Evolutionary conservation across 164 flowering plant genomes (phyloP).

Genomic region (Aristolochia californica): DNA sequence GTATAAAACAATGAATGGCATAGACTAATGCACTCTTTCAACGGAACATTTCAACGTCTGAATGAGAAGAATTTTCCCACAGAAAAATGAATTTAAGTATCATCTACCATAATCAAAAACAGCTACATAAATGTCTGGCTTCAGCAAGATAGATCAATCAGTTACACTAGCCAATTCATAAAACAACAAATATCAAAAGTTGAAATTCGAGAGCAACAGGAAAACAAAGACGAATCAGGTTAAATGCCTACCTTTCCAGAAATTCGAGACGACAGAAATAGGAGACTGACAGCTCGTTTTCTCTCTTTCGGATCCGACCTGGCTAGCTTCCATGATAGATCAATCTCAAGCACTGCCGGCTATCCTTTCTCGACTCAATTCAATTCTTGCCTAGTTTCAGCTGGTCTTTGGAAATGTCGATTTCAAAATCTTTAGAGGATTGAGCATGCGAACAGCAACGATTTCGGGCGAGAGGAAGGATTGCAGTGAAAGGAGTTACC

Average conservation of each 20-base stretch:
- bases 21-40: no score
- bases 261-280: constrained; percentile 48
- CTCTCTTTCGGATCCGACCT: constrained; percentile 65
- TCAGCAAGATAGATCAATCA: neutral
- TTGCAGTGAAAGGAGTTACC: constrained; percentile 4
- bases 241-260: constrained; percentile 75
- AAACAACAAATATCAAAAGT: neutral
- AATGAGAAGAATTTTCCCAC: no score
- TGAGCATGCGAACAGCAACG: constrained; percentile 16
- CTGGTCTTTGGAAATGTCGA: no score
- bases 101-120: neutral
- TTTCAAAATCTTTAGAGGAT: no score
- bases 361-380: no score
- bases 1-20: neutral
- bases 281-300: constrained; percentile 57
- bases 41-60: no score
- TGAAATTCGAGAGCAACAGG: neutral
- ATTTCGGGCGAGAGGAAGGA: constrained; percentile 4
- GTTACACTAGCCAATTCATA: neutral
- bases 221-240: constrained; percentile 39
- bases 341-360: neutral
- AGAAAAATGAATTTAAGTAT: neutral
- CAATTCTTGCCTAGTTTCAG: constrained; percentile 7
- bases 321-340: constrained; percentile 5
- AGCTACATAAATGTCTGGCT: neutral